Percentiles rank a stretch among this genome's conserved stretches.
Evolutionary conservation across 148 eudicot species (phyloP).

Genomic region (Agrostemma githago): DNA sequence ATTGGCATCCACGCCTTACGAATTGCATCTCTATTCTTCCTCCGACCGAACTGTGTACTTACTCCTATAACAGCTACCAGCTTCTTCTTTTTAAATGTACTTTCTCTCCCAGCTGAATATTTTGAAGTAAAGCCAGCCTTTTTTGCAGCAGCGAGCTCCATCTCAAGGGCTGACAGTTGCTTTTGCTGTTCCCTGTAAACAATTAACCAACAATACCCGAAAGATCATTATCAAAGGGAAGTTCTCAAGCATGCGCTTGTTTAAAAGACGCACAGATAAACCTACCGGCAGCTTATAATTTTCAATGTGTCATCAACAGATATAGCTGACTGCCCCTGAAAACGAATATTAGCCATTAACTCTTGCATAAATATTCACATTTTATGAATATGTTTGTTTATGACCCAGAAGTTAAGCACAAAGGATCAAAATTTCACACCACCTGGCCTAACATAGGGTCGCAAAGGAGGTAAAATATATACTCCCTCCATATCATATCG

Average conservation of each 20-base stretch:
- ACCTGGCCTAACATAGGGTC: not conserved
- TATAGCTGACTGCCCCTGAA: conserved; percentile 65
- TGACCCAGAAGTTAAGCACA: not conserved
- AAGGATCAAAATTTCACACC: too few species aligned
- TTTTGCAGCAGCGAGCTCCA: conserved; percentile 71
- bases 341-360: conserved; percentile 17
- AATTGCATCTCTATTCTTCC: conserved; percentile 71
- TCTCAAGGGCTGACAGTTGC: conserved; percentile 68
- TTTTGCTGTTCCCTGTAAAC: conserved; percentile 67
- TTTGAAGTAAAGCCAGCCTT: conserved; percentile 60
- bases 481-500: not conserved
- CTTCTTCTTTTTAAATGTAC: conserved; percentile 41
- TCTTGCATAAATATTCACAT: not conserved
- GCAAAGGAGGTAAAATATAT: too few species aligned
- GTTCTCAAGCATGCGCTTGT: not conserved
- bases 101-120: conserved; percentile 37
- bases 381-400: not conserved
- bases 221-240: not conserved
- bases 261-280: conserved; percentile 13
- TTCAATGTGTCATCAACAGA: conserved; percentile 80
- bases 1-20: conserved; percentile 92
- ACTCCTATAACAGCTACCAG: conserved; percentile 73
- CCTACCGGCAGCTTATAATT: conserved; percentile 67
- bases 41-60: conserved; percentile 65
- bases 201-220: conserved; percentile 9